A percentile compares a stretch with the other conserved stretches of the same genome.
Conservation (phyloP, 192 early-diverging fungal species). For the Gigaspora rosea region DNA sequence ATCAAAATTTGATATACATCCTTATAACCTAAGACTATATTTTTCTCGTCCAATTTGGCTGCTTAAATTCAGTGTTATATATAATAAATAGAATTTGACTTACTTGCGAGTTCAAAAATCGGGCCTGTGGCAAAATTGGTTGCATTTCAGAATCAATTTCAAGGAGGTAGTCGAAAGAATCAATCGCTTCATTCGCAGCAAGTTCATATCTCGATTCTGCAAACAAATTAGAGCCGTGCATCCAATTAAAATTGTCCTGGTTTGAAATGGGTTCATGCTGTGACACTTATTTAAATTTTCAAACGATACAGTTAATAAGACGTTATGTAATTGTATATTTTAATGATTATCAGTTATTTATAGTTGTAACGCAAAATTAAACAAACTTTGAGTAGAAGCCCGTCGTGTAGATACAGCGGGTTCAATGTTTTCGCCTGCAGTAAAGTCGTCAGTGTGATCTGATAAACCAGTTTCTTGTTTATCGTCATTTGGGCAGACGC, state of each 20-base stretch:
- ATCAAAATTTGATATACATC: too few species aligned
- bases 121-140: not conserved
- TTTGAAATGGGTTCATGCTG: not conserved
- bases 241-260: conserved; percentile 8
- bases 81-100: not conserved
- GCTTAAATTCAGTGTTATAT: too few species aligned
- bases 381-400: not conserved
- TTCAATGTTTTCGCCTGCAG: not conserved
- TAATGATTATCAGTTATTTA: not conserved
- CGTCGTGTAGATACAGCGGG: not conserved
- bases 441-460: not conserved
- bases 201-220: conserved; percentile 24
- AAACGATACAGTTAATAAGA: too few species aligned
- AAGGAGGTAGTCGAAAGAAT: conserved; percentile 3
- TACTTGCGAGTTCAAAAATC: conserved; percentile 25
- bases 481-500: conserved; percentile 21
- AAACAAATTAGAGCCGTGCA: conserved; percentile 6
- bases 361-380: not conserved
- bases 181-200: conserved; percentile 3
- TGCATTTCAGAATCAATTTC: conserved; percentile 8
- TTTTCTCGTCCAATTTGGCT: too few species aligned
- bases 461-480: not conserved
- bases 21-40: too few species aligned
- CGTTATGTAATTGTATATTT: not conserved
- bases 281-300: not conserved